Evolutionary conservation across 1,284 basidiomycete species (phyloP), one percentile per base, ranked within the genome.

Genomic region (Sporisorium graminicola): DNA sequence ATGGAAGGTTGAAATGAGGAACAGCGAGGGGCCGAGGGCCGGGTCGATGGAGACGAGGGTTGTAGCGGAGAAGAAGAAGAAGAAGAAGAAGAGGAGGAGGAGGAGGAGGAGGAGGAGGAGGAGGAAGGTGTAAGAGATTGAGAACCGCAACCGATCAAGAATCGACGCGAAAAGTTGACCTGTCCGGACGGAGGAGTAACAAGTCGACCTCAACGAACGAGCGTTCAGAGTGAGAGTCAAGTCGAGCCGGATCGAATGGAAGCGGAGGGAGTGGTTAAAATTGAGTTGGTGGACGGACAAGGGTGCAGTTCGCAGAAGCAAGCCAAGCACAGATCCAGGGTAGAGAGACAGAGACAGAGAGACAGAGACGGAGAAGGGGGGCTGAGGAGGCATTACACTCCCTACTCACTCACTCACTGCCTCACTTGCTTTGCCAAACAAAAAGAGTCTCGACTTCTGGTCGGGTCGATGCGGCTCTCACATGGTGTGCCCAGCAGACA

Each of bases 1-100:
- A 43, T 43, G 40, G 14, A 43, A 43, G n/a, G n/a, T 20, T 5
- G 47, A 49, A 10, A 49, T 31, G 50, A 51, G 31, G 5, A 22
- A 51, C n/a, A 51, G n/a, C 31, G 51, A 52, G 29, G 27, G 49
- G 20, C 18, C 5, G 49, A 7, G 9, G 18, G 46, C 6, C 16
- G 47, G 31, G 47, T 49, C 29, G 49, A 31, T 50, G 27, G 29
- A 50, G 49, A n/a, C 20, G n/a, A 46, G n/a, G 27, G 13, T 50
- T 27, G 40, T 43, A n/a, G 40, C 20, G 40, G 29, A 50, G 49
- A 20, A 20, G 26, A 27, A 27, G 22, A n/a, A n/a, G n/a, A n/a
- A n/a, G n/a, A n/a, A n/a, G n/a, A n/a, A n/a, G n/a, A n/a, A n/a
- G n/a, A n/a, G n/a, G n/a, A n/a, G n/a, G n/a, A n/a, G n/a, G n/a